Conservation (phyloP, 208 protist species). For the Leishmania amazonensis region DNA sequence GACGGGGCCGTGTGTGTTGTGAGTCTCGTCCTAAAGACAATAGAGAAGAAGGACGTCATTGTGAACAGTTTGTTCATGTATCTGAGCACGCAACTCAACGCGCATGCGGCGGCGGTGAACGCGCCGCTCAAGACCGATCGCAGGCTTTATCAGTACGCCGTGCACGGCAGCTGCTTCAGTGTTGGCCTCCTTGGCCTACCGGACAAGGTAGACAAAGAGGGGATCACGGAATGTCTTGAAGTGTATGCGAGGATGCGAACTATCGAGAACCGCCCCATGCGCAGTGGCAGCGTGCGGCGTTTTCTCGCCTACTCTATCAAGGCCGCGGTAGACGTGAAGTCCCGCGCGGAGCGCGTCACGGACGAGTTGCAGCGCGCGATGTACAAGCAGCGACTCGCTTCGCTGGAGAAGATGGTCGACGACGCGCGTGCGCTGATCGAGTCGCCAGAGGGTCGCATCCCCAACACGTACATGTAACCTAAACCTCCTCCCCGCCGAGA, state of each 20-base stretch:
- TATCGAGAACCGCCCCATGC: conserved; percentile 34
- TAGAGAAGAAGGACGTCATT: conserved; percentile 43
- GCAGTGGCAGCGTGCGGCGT: conserved; percentile 49
- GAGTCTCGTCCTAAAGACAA: conserved; percentile 34
- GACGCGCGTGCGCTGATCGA: conserved; percentile 43
- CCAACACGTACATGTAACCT: conserved; percentile 27
- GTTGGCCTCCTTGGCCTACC: conserved; percentile 35
- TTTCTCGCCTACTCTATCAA: conserved; percentile 47
- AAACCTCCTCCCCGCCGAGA: not conserved
- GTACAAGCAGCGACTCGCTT: conserved; percentile 22
- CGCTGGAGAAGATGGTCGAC: conserved; percentile 36
- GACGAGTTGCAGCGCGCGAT: conserved; percentile 16
- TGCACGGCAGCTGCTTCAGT: conserved; percentile 51
- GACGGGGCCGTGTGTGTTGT: conserved; percentile 39
- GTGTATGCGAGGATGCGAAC: conserved; percentile 28
- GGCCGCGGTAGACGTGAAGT: conserved; percentile 27
- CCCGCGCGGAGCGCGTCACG: conserved; percentile 12
- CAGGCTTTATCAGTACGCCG: conserved; percentile 51
- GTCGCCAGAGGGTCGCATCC: conserved; percentile 36
- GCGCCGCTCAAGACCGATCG: conserved; percentile 24
- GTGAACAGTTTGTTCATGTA: conserved; percentile 49
- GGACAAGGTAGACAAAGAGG: conserved; percentile 24
- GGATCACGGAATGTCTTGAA: conserved; percentile 18
- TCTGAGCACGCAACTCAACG: conserved; percentile 28
- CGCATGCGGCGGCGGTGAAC: conserved; percentile 22